Conservation (phyloP, 306 rosid species). For the Abrus precatorius region DNA sequence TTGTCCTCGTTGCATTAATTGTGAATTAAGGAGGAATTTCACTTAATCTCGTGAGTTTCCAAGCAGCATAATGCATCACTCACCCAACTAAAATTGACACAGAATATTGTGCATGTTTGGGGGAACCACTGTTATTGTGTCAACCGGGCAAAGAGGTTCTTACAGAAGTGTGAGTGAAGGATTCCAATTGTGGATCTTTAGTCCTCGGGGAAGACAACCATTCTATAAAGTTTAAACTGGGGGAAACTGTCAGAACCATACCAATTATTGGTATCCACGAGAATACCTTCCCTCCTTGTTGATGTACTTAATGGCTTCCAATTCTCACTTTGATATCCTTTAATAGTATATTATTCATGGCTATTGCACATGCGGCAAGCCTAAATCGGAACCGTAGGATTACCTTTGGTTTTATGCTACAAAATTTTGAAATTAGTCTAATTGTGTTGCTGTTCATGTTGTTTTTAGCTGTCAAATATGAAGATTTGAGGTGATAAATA, state of each 20-base stretch:
- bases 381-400: slow-evolving; percentile 47
- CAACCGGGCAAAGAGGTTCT: slow-evolving; percentile 45
- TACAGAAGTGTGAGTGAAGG: slow-evolving; percentile 53
- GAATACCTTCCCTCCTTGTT: too few species aligned
- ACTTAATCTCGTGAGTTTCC: slow-evolving; percentile 35
- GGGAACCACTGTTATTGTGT: too few species aligned
- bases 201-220: slow-evolving; percentile 45
- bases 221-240: slow-evolving; percentile 59
- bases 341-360: too few species aligned
- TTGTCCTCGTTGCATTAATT: slow-evolving; percentile 8
- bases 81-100: not conserved
- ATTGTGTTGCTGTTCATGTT: not conserved
- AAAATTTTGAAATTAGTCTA: not conserved
- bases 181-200: slow-evolving; percentile 63
- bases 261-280: too few species aligned
- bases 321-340: too few species aligned
- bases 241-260: not conserved
- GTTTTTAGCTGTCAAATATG: not conserved
- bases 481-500: not conserved
- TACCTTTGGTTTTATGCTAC: not conserved
- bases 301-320: too few species aligned
- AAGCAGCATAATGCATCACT: slow-evolving; percentile 16
- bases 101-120: not conserved
- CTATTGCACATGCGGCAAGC: not conserved
- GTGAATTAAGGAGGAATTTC: not conserved